Conservation (phyloP, 2,329 filamentous ascomycete genomes). For the Immersiporthe knoxdaviesiana region DNA sequence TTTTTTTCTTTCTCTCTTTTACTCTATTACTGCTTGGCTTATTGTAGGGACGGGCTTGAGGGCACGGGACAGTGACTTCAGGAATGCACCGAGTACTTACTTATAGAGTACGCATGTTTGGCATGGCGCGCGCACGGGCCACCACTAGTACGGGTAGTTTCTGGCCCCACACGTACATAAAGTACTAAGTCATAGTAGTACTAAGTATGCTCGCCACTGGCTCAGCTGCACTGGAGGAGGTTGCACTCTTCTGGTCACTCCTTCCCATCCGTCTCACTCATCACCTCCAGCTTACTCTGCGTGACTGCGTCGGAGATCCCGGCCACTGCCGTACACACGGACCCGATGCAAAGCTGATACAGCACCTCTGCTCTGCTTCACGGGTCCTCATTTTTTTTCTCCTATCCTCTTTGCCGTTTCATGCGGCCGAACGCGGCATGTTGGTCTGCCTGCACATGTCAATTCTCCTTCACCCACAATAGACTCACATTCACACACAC, state of each 20-base stretch:
- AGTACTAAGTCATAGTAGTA: too few relatives aligned
- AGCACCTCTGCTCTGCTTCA: neutral
- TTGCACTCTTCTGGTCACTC: neutral
- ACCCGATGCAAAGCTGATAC: neutral
- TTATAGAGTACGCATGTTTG: too few relatives aligned
- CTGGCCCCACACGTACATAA: neutral
- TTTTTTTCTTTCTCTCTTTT: too few relatives aligned
- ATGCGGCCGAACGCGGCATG: slow-evolving; percentile 4
- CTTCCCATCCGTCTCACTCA: slow-evolving; percentile 8
- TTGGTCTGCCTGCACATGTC: neutral
- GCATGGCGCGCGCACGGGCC: neutral
- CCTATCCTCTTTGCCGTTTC: neutral
- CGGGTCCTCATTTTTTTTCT: neutral
- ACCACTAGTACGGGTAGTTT: neutral
- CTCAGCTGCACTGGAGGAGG: neutral
- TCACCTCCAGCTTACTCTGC: slow-evolving; percentile 3
- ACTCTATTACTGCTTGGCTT: neutral
- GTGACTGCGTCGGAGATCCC: slow-evolving; percentile 9
- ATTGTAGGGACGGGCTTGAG: neutral
- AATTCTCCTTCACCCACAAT: neutral
- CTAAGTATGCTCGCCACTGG: neutral
- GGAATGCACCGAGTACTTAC: too few relatives aligned
- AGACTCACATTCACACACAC: neutral
- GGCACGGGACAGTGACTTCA: too few relatives aligned
- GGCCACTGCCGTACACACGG: neutral